Conservation (phyloP, 257 asterid genomes). For the Jacaranda copaia region DNA sequence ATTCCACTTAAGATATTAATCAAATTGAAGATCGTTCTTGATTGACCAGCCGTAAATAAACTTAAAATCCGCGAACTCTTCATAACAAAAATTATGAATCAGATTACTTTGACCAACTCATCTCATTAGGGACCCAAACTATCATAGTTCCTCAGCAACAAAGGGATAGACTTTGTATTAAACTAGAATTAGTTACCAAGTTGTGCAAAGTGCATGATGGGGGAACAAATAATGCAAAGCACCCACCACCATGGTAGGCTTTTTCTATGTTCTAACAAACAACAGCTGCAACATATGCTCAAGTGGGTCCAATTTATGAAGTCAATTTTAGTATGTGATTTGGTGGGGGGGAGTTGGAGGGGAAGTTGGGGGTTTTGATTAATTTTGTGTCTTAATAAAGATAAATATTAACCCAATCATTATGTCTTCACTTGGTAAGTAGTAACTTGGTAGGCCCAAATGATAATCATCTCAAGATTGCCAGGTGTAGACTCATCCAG, state of each 20-base stretch:
- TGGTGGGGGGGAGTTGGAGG: not conserved
- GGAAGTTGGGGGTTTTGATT: not conserved
- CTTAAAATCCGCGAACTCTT: too few species aligned
- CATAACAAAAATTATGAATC: too few species aligned
- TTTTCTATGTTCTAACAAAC: constrained; percentile 3
- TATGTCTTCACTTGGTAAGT: not conserved
- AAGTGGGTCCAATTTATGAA: not conserved
- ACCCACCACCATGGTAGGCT: constrained; percentile 6
- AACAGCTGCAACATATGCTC: not conserved
- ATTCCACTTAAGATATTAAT: too few species aligned
- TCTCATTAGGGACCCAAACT: not conserved
- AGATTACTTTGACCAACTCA: too few species aligned
- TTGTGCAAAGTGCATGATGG: not conserved
- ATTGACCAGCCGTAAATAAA: too few species aligned
- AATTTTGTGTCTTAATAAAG: not conserved
- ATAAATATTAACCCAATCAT: not conserved
- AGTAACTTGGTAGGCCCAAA: constrained; percentile 3
- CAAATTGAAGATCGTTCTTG: too few species aligned
- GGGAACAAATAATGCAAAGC: not conserved
- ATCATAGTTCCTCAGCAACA: not conserved
- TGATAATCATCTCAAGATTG: constrained; percentile 8
- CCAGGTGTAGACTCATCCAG: not conserved
- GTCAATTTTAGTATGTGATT: not conserved
- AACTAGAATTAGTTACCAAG: not conserved
- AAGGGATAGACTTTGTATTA: not conserved